Evolutionary conservation across 176 grass and related monocot species (phyloP), one percentile per base, ranked within the genome.

Genomic region (Tuctoria greenei): DNA sequence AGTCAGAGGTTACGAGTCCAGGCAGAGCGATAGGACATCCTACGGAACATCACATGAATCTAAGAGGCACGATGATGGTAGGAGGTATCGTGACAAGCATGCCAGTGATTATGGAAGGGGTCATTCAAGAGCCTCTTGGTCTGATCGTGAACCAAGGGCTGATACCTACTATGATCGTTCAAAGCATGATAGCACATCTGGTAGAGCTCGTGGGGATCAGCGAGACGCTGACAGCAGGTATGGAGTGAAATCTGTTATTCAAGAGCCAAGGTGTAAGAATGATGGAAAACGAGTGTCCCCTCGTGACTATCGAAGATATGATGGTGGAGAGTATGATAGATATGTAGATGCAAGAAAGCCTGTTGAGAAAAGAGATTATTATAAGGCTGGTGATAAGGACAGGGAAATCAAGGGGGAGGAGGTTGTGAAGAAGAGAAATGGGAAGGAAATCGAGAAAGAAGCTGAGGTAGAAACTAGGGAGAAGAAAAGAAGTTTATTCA

Each of bases 1-100:
- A 52, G 77, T 72, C 34, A 91, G 72, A 90, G 81, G 66, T 73
- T 72, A 91, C 66, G 95, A 88, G 23, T 82, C 26, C 49, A 94
- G 82, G 46, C 62, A 90, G 47, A 76, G 78, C 60, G 88, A 92
- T 67, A 85, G 75, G 56, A 58, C 93, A 63, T 84, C 78, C 10
- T 80, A 84, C 60, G 81, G 78, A 80, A 61, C 75, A 72, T 79
- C 78, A 46, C 83, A 52, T 71, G 90, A 91, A 31, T 75, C 81
- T 39, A 87, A 38, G 84, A 91, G 77, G 73, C 93, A 85, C 74
- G 89, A 86, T 76, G 91, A 94, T 88, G 63, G 82, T 80, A 84
- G 82, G 83, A 89, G 78, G 80, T 88, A 86, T 73, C 84, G 74
- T 78, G 69, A 70, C 74, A 91, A 73, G 44, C 75, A 28, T 66